Evolutionary conservation across 1,284 basidiomycete genomes (phyloP), one percentile per base, ranked within the genome.

Genomic region (Veloboletus limbatus): DNA sequence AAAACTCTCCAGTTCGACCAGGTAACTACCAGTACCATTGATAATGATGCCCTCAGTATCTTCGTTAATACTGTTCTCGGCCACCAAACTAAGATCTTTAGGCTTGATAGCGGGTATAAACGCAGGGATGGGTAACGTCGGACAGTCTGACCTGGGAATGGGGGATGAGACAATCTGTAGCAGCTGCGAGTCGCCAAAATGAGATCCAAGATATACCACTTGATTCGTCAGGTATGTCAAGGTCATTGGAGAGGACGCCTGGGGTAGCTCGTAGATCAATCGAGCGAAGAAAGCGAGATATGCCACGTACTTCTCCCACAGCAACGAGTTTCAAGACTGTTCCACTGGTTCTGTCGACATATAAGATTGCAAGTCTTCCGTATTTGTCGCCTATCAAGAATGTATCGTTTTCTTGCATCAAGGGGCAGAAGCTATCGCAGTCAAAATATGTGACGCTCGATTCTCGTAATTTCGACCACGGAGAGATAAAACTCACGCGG

Each of bases 131-230:
- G 73, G 71, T 25, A 86, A 62, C 2, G 78, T 78, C 2, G 72
- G 71, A 3, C 55, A 40, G n/a, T 70, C 70, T n/a, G 69, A 55
- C 14, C 68, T 62, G 7, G 74, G 70, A 27, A 69, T 54, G 2
- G 78, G 72, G 2, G 73, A 68, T 8, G 71, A 55, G 27, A 70
- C 72, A 45, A 93, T 73, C 28, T 77, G 75, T 2, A 96, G 57
- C 11, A 97, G 66, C 52, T 90, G 85, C 0, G 91, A 88, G 62
- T 95, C 85, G 14, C 91, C 92, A 26, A 80, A 74, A 51, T 92
- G 85, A 1, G 93, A 96, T 2, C 91, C 87, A 5, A 94, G 70
- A 61, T 86, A 97, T 11, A 95, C 51, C n/a, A 79, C 68, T 56
- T 86, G 81, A 24, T 79, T 77, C 13, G 82, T 77, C n/a, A 95